phyloP scores from a whole-genome alignment of 2,329 filamentous ascomycete species.

The Tolypocladium nubicola region DNA sequence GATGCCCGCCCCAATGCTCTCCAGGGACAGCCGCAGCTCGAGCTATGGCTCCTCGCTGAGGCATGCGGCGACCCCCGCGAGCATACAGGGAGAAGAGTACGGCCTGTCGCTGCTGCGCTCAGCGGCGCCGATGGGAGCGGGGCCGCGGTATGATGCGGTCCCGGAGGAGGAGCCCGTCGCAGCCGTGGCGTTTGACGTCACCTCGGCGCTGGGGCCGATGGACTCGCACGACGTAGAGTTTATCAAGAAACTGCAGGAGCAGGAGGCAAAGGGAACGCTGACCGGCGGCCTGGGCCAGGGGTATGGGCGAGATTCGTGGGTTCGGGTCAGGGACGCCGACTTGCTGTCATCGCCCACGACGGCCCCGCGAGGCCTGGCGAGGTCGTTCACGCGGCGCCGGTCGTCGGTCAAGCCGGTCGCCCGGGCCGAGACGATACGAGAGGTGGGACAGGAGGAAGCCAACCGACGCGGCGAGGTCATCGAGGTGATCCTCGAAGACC shows the following conservation, averaged over 20 bases:
- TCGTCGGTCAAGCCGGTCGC: slow-evolving; percentile 11
- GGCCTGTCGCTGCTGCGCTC: slow-evolving; percentile 30
- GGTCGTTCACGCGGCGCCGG: slow-evolving; percentile 29
- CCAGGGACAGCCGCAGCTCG: slow-evolving; percentile 13
- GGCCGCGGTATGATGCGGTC: slow-evolving; percentile 20
- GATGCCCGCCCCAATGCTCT: slow-evolving; percentile 3
- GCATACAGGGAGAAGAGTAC: slow-evolving; percentile 26
- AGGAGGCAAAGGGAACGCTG: slow-evolving; percentile 43
- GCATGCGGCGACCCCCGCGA: slow-evolving; percentile 15
- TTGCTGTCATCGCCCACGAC: slow-evolving; percentile 29
- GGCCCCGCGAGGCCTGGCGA: slow-evolving; percentile 23
- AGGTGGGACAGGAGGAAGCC: slow-evolving; percentile 45
- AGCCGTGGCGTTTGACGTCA: slow-evolving; percentile 32
- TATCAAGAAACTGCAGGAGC: slow-evolving; percentile 32
- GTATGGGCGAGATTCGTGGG: slow-evolving; percentile 33
- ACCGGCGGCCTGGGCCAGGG: slow-evolving; percentile 50
- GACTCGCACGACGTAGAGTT: slow-evolving; percentile 33
- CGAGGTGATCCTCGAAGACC: slow-evolving; percentile 39
- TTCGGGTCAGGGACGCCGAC: slow-evolving; percentile 41
- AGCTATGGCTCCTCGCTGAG: slow-evolving; percentile 14
- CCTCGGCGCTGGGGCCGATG: slow-evolving; percentile 33
- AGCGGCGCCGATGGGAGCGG: slow-evolving; percentile 28
- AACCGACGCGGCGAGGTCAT: slow-evolving; percentile 50
- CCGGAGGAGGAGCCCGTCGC: slow-evolving; percentile 15
- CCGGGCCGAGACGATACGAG: slow-evolving; percentile 32